Evolutionary conservation across 2,329 filamentous ascomycete genomes (phyloP), one percentile per base, ranked within the genome.

Genomic region (Phaeoacremonium minimum): DNA sequence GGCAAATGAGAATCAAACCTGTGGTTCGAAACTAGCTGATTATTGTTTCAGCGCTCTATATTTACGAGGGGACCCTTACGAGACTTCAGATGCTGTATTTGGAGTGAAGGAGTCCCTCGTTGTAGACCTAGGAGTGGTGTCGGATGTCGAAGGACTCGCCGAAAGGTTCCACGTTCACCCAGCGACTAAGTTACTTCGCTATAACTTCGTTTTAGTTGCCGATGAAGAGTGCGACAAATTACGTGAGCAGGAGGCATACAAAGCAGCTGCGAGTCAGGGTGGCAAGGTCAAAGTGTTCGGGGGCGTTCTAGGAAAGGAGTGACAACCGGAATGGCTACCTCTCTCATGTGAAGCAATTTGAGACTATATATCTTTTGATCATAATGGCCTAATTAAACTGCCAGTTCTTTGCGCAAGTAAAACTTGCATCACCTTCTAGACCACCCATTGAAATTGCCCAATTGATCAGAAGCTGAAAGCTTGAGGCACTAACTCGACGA

Each of bases 81-180:
- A 83, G 56, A 78, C 73, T 1, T 79, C 75, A 0, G 80, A 85
- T 50, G 78, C 80, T 0, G 80, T 85, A 6, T 84, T 85, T 44
- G 80, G 80, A n/a, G 80, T 85, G 37, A 85, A 85, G 49, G 70
- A 81, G 42, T 77, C 74, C 2, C 62, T 85, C 4, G 55, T 78
- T 9, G 66, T 79, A 6, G 75, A 79, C 38, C 56, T 78, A 13
- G 63, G 58, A 4, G 67, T 60, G 13, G 69, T 71, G 1, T 45
- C 49, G 12, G 62, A 64, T 35, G 2, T 31, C 15, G 54, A 61
- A 0, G 63, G 66, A 35, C 57, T 65, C 41, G 68, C 71, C 4
- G 54, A 59, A 37, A 65, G 68, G 42, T 77, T 82, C 49, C 65
- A 61, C 6, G 71, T 82, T 8, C 57, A 67, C 17, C 68, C 73